phyloP scores from a whole-genome alignment of 129 eudicot genomes.

The Saussurea involucrata region DNA sequence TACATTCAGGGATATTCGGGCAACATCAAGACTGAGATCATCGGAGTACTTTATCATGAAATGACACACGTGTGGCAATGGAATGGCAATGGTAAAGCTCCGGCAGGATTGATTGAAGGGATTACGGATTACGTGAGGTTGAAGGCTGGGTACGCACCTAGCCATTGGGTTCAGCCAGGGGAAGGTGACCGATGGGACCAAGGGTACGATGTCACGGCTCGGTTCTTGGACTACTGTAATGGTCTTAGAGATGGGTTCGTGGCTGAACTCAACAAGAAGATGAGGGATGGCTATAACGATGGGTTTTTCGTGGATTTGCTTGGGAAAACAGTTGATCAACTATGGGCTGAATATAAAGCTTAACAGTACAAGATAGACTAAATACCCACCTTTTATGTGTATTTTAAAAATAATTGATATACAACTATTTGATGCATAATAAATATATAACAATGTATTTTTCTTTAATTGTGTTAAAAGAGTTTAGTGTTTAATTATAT shows the following conservation, averaged over 20 bases:
- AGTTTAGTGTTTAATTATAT: too few relatives aligned
- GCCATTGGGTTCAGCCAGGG: slow-evolving; percentile 56
- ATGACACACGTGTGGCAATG: slow-evolving; percentile 75
- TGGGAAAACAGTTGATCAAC: slow-evolving; percentile 59
- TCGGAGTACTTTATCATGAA: slow-evolving; percentile 64
- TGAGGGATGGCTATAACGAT: slow-evolving; percentile 52
- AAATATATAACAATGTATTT: too few relatives aligned
- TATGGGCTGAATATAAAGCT: slow-evolving; percentile 73
- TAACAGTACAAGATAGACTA: not conserved
- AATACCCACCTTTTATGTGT: not conserved
- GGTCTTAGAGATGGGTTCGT: slow-evolving; percentile 54
- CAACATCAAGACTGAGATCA: slow-evolving; percentile 42
- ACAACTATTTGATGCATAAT: too few relatives aligned
- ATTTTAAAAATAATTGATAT: not conserved
- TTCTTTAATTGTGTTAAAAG: too few relatives aligned
- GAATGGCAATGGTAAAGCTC: slow-evolving; percentile 55
- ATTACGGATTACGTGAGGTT: slow-evolving; percentile 74
- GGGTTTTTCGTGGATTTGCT: slow-evolving; percentile 41
- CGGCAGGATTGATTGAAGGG: slow-evolving; percentile 64
- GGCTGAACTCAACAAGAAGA: slow-evolving; percentile 59
- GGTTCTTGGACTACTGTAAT: slow-evolving; percentile 58
- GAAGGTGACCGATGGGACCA: slow-evolving; percentile 59
- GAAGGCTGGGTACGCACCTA: slow-evolving; percentile 45
- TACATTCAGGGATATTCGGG: slow-evolving; percentile 43
- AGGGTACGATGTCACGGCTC: slow-evolving; percentile 66